Base-by-base conservation (phyloP, 139 green algal species). In the Chlorella sp. region DNA sequence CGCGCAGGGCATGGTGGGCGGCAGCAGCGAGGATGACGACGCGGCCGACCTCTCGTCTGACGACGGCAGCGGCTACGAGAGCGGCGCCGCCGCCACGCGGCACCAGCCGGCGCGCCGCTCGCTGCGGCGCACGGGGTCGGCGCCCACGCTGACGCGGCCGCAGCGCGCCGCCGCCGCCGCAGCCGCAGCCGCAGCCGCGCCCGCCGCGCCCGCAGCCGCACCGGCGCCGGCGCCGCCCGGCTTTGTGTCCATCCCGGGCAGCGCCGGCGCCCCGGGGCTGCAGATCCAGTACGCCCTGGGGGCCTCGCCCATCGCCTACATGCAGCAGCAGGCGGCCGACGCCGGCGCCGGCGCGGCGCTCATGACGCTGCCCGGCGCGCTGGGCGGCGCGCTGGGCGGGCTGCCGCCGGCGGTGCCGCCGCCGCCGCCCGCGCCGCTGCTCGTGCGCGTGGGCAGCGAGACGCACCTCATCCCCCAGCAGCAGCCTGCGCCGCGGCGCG, bases 391-490 rank as follows among this genome's bases (percentile, higher is more conserved):
- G 45, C 36, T 35, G 8, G 43, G 38, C n/a, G 70, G 74, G 15
- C 64, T 76, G 43, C n/a, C 69, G 9, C 60, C 55, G 36, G 56
- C 76, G 61, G 63, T 76, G 3, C 66, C 67, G 38, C 36, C 53
- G 35, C 59, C 61, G 40, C 33, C 46, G 33, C 56, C 77, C 45
- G 43, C 46, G 56, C 74, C 67, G 6, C 66, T 91, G 56, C 79
- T 91, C 70, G 84, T 91, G 51, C 75, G 87, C 6, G 85, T 91
- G 6, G 87, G 87, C 67, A 82, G 67, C 46, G 87, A 91, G 73
- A 85, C 83, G 58, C 87, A 91, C 63, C 55, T 91, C 7, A 82
- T 91, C 14, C 67, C 79, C 8, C 58, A 82, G 50, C 61, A 79
- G 33, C 55, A 74, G 62, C 35, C 23, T 12, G 14, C 23, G 40